phyloP scores from a whole-genome alignment of 1,284 basidiomycete species.

The Leccinum griseonigrum region DNA sequence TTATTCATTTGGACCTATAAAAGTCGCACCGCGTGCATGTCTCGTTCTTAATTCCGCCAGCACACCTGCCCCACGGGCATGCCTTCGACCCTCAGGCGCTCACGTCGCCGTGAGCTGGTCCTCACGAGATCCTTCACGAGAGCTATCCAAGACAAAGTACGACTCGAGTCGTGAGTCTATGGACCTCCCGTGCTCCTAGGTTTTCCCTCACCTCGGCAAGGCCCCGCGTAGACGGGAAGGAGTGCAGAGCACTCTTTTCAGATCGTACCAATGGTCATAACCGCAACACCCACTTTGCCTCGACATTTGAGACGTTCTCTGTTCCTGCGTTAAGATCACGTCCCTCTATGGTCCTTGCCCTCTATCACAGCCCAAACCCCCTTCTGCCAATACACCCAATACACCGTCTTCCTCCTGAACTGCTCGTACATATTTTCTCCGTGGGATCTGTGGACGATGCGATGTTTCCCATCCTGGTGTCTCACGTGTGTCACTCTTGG shows the following conservation, averaged over 20 bases:
- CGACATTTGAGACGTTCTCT: constrained; percentile 11
- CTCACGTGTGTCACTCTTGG: constrained; percentile 66
- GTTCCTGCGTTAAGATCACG: constrained; percentile 16
- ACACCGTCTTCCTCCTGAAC: constrained; percentile 53
- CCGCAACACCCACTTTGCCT: constrained; percentile 1
- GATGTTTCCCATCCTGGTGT: constrained; percentile 55
- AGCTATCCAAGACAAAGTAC: constrained; percentile 38
- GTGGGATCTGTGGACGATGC: constrained; percentile 54
- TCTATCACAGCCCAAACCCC: constrained; percentile 20
- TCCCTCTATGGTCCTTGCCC: constrained; percentile 30
- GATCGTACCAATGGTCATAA: constrained; percentile 24
- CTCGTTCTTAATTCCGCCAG: constrained; percentile 9
- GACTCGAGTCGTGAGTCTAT: constrained; percentile 27
- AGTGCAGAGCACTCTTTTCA: constrained; percentile 19
- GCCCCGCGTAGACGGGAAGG: constrained; percentile 19
- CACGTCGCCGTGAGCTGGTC: constrained; percentile 35
- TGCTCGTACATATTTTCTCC: constrained; percentile 59
- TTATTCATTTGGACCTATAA: constrained; percentile 27
- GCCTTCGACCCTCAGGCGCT: constrained; percentile 38
- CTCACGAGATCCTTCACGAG: constrained; percentile 36
- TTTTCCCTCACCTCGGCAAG: constrained; percentile 16
- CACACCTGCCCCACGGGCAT: constrained; percentile 27
- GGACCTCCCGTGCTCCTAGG: not conserved
- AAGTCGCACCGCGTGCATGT: constrained; percentile 20
- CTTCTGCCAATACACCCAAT: constrained; percentile 43